Evolutionary conservation across 208 protist species (phyloP).

Genomic region (Acanthamoeba triangularis): DNA sequence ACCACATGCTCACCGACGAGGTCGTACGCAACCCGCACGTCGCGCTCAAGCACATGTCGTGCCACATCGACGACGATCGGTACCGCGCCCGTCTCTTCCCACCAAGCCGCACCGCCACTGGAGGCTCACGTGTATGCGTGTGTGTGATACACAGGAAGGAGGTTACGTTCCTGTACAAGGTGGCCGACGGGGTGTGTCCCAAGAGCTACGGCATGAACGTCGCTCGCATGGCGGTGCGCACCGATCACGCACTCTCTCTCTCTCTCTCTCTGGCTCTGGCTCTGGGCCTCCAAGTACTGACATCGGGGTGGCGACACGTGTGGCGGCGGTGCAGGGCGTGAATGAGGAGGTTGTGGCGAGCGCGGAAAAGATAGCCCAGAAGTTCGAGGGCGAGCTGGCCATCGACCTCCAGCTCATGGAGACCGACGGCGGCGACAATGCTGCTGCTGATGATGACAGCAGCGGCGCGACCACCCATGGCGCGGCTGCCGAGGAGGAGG

Average conservation of each 20-base stretch:
- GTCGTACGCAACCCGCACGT: conserved; percentile 69
- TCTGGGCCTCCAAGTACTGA: background rate
- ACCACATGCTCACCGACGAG: conserved; percentile 96
- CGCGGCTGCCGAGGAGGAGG: background rate
- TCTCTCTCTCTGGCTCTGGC: background rate
- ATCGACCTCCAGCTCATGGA: conserved; percentile 10
- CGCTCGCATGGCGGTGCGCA: conserved; percentile 73
- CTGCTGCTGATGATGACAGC: background rate
- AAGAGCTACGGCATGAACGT: conserved; percentile 91
- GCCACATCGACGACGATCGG: conserved; percentile 81
- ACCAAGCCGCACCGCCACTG: background rate
- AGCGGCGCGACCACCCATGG: too few species aligned
- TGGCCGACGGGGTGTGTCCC: conserved; percentile 86
- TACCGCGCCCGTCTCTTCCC: background rate
- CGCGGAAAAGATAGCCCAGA: conserved; percentile 10
- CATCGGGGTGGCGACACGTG: background rate
- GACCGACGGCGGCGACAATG: background rate
- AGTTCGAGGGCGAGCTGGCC: conserved; percentile 36
- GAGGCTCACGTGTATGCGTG: background rate
- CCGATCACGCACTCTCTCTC: background rate
- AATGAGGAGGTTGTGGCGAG: background rate
- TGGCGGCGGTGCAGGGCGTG: background rate
- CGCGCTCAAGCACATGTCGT: conserved; percentile 86
- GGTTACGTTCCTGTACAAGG: conserved; percentile 90
- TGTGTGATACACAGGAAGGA: conserved; percentile 44